Base-by-base conservation (phyloP, 2,329 filamentous ascomycete genomes). In the Botrytis elliptica region DNA sequence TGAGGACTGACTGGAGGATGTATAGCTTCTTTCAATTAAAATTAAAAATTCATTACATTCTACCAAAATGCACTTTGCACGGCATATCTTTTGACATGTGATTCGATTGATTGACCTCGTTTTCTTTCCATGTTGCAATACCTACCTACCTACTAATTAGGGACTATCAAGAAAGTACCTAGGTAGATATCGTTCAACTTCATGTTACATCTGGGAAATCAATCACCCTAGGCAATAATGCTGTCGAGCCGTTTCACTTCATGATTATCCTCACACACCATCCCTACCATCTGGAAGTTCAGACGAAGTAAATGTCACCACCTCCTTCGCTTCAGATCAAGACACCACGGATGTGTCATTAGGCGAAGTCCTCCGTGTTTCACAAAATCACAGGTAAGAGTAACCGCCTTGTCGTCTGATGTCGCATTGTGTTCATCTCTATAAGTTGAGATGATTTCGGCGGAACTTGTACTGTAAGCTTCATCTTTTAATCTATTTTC, bases 251-350 rank as follows among this genome's bases (percentile, higher is more conserved):
- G 72, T 70, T 70, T 59, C 63, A 42, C 36, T 44, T 70, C 8
- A 25, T 59, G 33, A 29, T 22, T 71, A 38, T 59, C 70, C 38
- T 62, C 60, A 60, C 59, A 67, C 20, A 9, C 44, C 44, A 46
- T 59, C 70, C 70, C 49, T 55, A 57, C 59, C 67, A 74, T 73
- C 25, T 52, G 71, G 72, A 65, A 75, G 74, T 76, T 77, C 75
- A 77, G 75, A 75, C 76, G 72, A 75, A 72, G 42, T 60, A 5
- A 7, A 22, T 36, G 63, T 49, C 52, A 68, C n/a, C 40, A 68
- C 36, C 52, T 40, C 49, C 70, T 72, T 68, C 63, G 63, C 52
- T 72, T 68, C 33, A 42, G 20, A 42, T n/a, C 8, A 55, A 40
- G 70, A 66, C 20, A 67, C 70, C 42, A 66, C 52, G 22, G 63